phyloP scores from a whole-genome alignment of 129 eudicot genomes.

The Ambrosia artemisiifolia region DNA sequence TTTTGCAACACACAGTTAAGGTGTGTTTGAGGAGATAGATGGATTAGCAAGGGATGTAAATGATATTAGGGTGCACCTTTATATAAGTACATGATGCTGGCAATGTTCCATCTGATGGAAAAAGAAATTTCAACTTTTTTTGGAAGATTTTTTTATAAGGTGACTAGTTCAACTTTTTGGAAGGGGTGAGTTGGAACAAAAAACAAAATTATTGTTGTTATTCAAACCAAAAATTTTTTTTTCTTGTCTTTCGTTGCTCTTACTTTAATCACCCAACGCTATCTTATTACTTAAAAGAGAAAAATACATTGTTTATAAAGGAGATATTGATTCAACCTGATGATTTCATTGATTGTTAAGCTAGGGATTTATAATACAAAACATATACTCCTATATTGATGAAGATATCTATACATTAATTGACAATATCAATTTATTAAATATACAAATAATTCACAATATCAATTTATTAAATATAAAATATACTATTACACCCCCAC shows the following conservation, averaged over 20 bases:
- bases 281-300: slow-evolving; percentile 22
- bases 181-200: slow-evolving; percentile 25
- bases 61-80: slow-evolving; percentile 31
- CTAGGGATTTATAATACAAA: too few species aligned
- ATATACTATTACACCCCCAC: too few species aligned
- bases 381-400: too few species aligned
- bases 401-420: too few species aligned
- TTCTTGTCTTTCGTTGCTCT: slow-evolving; percentile 19
- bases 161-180: slow-evolving; percentile 20
- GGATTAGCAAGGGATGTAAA: slow-evolving; percentile 13
- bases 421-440: too few species aligned
- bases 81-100: slow-evolving; percentile 40
- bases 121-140: slow-evolving; percentile 42
- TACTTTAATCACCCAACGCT: slow-evolving; percentile 18
- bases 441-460: too few species aligned
- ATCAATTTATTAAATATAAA: too few species aligned
- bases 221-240: slow-evolving; percentile 15
- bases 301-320: slow-evolving; percentile 13
- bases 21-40: slow-evolving; percentile 25
- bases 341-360: too few species aligned
- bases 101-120: slow-evolving; percentile 51
- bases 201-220: slow-evolving; percentile 27
- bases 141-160: slow-evolving; percentile 13
- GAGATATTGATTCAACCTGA: too few species aligned
- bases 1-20: slow-evolving; percentile 16